A percentile compares a stretch with the other conserved stretches of the same genome.
Conservation (phyloP, 345 rosid species). For the Salix arbutifolia region DNA sequence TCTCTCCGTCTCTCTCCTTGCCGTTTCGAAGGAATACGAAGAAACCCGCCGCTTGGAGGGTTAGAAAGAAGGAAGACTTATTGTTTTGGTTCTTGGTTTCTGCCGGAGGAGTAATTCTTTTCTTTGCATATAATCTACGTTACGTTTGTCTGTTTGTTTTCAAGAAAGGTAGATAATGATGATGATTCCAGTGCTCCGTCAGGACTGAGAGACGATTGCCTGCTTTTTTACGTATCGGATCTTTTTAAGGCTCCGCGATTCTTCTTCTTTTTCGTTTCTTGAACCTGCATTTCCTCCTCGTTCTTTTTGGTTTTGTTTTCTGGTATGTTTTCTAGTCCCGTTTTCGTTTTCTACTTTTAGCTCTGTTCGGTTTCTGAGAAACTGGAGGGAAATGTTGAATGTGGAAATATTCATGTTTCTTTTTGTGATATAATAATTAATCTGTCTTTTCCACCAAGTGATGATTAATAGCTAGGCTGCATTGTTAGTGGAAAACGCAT, state of each 20-base stretch:
- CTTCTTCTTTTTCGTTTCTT: slow-evolving; percentile 2
- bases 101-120: slow-evolving; percentile 33
- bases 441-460: background rate
- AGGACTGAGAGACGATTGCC: too few relatives aligned
- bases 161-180: background rate
- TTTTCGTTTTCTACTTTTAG: background rate
- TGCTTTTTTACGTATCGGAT: slow-evolving; percentile 17
- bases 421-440: background rate
- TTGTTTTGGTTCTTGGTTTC: slow-evolving; percentile 17
- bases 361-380: slow-evolving; percentile 11
- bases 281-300: slow-evolving; percentile 25
- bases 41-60: background rate
- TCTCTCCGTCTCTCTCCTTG: background rate
- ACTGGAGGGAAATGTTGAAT: background rate
- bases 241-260: slow-evolving; percentile 27
- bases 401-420: background rate
- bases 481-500: background rate
- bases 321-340: slow-evolving; percentile 24
- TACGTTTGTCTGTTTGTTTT: background rate
- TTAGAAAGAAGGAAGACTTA: background rate
- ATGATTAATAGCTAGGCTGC: background rate
- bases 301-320: background rate
- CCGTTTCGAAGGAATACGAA: background rate
- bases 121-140: slow-evolving; percentile 62
- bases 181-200: background rate